Conservation (phyloP, 768 basidiomycete genomes). For the Floccularia luteovirens region DNA sequence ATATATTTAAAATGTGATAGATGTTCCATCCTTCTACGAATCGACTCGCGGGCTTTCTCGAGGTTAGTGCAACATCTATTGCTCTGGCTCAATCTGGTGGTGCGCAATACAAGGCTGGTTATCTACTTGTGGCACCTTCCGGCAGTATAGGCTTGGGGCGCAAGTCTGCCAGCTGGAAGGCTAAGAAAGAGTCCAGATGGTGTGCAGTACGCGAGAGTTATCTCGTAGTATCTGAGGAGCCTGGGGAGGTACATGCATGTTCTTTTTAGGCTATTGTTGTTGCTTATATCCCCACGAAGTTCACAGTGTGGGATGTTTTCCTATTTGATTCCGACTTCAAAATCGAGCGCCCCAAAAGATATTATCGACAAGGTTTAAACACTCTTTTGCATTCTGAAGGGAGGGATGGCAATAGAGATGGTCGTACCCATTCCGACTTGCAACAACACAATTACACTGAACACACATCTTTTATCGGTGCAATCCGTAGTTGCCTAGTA, state of each 20-base stretch:
- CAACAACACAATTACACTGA: slow-evolving; percentile 1
- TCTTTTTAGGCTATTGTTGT: slow-evolving; percentile 4
- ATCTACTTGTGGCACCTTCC: slow-evolving; percentile 50
- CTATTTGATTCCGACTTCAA: slow-evolving; percentile 83
- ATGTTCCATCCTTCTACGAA: slow-evolving; percentile 96
- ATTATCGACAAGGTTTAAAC: slow-evolving; percentile 75
- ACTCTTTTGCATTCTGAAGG: slow-evolving; percentile 46
- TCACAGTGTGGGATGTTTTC: slow-evolving; percentile 91
- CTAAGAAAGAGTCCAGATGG: slow-evolving; percentile 72
- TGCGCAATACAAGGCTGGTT: slow-evolving; percentile 87
- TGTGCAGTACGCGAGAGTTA: slow-evolving; percentile 91
- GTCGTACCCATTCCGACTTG: slow-evolving; percentile 1
- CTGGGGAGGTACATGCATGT: slow-evolving; percentile 58
- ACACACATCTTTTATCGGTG: slow-evolving; percentile 10
- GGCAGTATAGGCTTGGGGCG: slow-evolving; percentile 54
- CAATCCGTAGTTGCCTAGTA: slow-evolving; percentile 39
- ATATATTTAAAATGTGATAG: slow-evolving; percentile 27
- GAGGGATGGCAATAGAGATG: slow-evolving; percentile 11
- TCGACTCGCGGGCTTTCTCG: slow-evolving; percentile 83
- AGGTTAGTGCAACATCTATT: slow-evolving; percentile 85
- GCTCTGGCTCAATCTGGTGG: slow-evolving; percentile 75
- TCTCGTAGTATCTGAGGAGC: slow-evolving; percentile 79
- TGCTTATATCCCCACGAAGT: slow-evolving; percentile 26
- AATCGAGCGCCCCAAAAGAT: slow-evolving; percentile 85
- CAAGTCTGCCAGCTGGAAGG: slow-evolving; percentile 51